These are phyloP conservation scores for Magnolia officinalis DNA, from an alignment of 164 flowering plant species.

Conservation along the genomic window DNA sequence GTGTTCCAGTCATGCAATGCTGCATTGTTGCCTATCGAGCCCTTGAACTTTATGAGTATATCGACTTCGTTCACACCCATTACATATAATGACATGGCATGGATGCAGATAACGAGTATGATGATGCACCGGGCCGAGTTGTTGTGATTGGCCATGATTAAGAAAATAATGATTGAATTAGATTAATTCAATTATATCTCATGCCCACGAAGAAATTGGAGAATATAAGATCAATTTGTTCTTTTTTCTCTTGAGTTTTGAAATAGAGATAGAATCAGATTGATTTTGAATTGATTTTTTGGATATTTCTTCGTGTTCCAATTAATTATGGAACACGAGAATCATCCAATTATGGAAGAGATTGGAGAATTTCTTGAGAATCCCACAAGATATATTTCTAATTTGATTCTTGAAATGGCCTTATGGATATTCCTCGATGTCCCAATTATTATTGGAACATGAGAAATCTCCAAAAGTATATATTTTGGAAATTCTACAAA, in stretches of 20 bases:
- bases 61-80: neutral
- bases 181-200: neutral
- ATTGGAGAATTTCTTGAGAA: neutral
- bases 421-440: no score
- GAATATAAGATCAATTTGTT: neutral
- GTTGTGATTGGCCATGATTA: neutral
- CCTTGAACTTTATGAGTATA: conserved; percentile 6
- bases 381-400: neutral
- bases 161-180: neutral
- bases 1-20: conserved; percentile 3
- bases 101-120: neutral
- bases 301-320: no score
- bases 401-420: no score
- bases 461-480: no score
- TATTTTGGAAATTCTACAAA: no score
- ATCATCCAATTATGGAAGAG: no score
- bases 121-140: neutral
- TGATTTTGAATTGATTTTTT: no score
- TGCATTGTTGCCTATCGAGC: conserved; percentile 4
- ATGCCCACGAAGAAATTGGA: neutral
- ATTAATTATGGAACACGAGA: no score
- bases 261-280: neutral
- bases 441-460: no score
- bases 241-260: neutral
- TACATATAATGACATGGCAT: neutral